Conservation (phyloP, 148 eudicot species). For the Camellia japonica region DNA sequence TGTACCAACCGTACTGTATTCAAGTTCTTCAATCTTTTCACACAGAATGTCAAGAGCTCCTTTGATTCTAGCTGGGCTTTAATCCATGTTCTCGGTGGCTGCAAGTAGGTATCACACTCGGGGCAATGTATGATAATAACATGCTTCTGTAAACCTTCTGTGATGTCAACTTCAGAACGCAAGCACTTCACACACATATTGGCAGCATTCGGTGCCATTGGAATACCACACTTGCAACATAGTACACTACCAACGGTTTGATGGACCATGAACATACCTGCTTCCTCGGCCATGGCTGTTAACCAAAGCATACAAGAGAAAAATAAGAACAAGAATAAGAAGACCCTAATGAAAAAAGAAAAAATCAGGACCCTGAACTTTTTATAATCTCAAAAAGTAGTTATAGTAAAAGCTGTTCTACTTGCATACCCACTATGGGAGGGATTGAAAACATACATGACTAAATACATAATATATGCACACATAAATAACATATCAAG, state of each 20-base stretch:
- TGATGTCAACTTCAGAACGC: conserved; percentile 65
- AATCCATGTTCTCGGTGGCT: conserved; percentile 71
- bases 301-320: background rate
- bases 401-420: background rate
- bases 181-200: conserved; percentile 74
- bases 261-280: conserved; percentile 50
- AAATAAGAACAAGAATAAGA: background rate
- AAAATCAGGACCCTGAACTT: background rate
- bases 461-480: background rate
- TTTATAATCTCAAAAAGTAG: background rate
- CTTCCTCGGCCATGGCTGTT: conserved; percentile 40
- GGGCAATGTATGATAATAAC: conserved; percentile 53
- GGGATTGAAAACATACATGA: background rate
- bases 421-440: background rate
- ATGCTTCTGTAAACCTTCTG: conserved; percentile 65
- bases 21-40: conserved; percentile 46
- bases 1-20: conserved; percentile 40
- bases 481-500: too few relatives aligned
- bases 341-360: background rate
- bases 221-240: conserved; percentile 71
- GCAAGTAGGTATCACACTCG: conserved; percentile 62
- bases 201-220: conserved; percentile 67
- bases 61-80: conserved; percentile 61
- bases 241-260: conserved; percentile 61
- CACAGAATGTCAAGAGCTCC: conserved; percentile 70